phyloP scores from a whole-genome alignment of 176 grass and related monocot species.

The Areca catechu region DNA sequence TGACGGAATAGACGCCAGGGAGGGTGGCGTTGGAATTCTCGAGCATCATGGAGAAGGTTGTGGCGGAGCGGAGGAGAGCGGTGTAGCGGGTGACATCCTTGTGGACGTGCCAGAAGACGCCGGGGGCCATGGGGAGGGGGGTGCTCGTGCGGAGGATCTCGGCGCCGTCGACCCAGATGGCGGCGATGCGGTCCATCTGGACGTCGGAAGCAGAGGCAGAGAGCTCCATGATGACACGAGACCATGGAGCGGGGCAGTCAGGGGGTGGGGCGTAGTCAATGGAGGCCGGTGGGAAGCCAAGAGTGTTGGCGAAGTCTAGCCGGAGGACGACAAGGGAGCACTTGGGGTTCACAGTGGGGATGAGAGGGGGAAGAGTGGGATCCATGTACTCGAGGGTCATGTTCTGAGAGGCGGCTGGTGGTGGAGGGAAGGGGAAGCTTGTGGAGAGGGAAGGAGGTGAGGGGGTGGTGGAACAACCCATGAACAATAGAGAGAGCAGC shows the following conservation, averaged over 20 bases:
- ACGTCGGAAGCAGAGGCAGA: neutral
- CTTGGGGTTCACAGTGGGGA: neutral
- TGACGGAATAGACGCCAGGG: constrained; percentile 6
- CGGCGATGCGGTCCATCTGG: constrained; percentile 3
- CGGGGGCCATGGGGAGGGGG: neutral
- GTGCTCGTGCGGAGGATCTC: constrained; percentile 14
- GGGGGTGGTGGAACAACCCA: no score
- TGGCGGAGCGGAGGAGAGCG: neutral
- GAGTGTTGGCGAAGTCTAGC: neutral
- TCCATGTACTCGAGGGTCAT: constrained; percentile 5
- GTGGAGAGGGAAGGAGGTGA: no score
- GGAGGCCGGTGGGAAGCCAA: neutral
- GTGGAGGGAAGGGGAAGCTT: no score
- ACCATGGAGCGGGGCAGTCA: constrained; percentile 10
- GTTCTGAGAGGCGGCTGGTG: no score
- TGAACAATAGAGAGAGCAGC: no score
- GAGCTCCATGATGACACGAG: constrained; percentile 7
- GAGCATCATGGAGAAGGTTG: constrained; percentile 11
- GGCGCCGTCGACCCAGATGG: constrained; percentile 1
- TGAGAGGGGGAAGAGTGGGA: neutral
- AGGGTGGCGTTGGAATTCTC: constrained; percentile 7
- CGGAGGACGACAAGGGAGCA: constrained; percentile 4
- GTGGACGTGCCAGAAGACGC: constrained; percentile 2
- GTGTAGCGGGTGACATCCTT: constrained; percentile 12
- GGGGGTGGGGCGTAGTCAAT: constrained; percentile 1